Conservation (phyloP, 129 eudicot genomes). For the Chrysanthemum lavandulifolium region DNA sequence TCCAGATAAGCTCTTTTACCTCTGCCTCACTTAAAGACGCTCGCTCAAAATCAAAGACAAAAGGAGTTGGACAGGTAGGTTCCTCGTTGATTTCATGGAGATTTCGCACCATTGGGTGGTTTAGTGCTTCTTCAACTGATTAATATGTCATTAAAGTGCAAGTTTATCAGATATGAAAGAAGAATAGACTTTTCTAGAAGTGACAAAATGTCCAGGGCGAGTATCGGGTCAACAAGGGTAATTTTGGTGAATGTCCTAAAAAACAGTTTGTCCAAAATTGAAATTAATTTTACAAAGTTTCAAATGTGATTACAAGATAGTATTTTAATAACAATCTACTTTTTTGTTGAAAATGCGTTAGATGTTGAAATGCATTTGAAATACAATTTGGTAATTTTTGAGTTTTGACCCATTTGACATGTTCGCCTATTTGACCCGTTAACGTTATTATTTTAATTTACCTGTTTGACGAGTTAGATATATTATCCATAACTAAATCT, state of each 20-base stretch:
- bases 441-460: background rate
- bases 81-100: conserved; percentile 95
- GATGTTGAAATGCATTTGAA: background rate
- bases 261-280: too few relatives aligned
- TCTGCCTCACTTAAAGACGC: conserved; percentile 75
- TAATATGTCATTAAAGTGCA: background rate
- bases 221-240: background rate
- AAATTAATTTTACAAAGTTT: background rate
- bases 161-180: conserved; percentile 1
- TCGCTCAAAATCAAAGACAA: conserved; percentile 80
- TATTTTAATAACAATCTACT: background rate
- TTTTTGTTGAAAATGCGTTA: background rate
- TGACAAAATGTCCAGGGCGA: background rate
- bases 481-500: too few relatives aligned
- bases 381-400: background rate
- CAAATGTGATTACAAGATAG: background rate
- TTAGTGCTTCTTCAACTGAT: conserved; percentile 86
- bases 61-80: conserved; percentile 79
- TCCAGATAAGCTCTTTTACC: conserved; percentile 84
- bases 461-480: background rate
- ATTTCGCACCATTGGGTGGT: conserved; percentile 69
- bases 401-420: background rate
- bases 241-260: background rate
- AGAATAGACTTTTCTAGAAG: background rate
- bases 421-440: background rate